Percentiles rank a stretch among this genome's conserved stretches.
These are phyloP conservation scores for Neurospora sp. DNA, from an alignment of 2,329 filamentous ascomycete genomes.

Conservation along the genomic window DNA sequence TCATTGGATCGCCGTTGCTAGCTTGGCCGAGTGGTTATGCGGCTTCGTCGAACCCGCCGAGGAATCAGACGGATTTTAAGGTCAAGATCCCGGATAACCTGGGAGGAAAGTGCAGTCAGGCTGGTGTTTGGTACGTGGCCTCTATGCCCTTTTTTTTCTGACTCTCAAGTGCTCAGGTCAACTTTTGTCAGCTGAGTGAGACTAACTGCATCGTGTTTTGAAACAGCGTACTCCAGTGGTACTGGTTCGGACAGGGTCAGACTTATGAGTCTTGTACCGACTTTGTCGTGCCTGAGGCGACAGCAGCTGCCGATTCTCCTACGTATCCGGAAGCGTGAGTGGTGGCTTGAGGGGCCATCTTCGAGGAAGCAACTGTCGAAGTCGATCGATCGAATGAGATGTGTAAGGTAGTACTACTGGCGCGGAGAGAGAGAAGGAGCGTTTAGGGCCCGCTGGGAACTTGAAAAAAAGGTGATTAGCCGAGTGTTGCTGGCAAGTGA, in stretches of 20 bases:
- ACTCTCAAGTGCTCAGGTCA: too few relatives aligned
- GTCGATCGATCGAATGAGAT: background rate
- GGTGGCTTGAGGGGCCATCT: background rate
- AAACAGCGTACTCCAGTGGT: constrained; percentile 48
- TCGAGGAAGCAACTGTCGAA: background rate
- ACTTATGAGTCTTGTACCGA: constrained; percentile 56
- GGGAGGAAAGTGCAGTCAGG: constrained; percentile 16
- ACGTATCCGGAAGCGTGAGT: background rate
- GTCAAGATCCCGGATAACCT: constrained; percentile 21
- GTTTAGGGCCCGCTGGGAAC: background rate
- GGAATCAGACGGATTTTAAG: constrained; percentile 22
- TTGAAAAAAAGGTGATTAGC: background rate
- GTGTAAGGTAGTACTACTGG: background rate
- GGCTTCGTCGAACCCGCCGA: constrained; percentile 17
- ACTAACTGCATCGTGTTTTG: constrained; percentile 24
- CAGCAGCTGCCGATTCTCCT: background rate
- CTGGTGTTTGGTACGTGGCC: constrained; percentile 17
- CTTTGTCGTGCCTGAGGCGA: constrained; percentile 27
- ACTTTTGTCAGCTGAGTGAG: too few relatives aligned
- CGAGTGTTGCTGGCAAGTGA: background rate
- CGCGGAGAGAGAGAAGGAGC: background rate
- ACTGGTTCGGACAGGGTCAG: constrained; percentile 48
- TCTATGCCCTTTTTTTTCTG: too few relatives aligned
- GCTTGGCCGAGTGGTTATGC: constrained; percentile 22
- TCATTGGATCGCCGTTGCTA: constrained; percentile 34